phyloP scores from a whole-genome alignment of 1,139 yeast genomes.

The Scheffersomyces quercinus region DNA sequence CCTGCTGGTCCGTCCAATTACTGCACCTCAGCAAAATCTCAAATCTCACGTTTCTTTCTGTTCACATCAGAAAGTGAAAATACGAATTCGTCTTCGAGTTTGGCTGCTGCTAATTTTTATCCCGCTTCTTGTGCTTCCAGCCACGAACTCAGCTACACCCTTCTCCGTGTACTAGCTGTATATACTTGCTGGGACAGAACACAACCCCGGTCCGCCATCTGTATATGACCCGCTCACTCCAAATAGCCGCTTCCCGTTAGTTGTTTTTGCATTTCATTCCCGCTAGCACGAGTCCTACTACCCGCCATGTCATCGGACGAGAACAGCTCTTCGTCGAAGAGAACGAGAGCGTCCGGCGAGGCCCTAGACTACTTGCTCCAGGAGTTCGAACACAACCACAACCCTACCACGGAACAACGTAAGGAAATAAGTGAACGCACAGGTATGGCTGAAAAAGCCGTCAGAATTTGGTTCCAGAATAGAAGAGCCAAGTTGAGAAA shows the following conservation, averaged over 20 bases:
- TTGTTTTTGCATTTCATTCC: neutral
- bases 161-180: too few relatives aligned
- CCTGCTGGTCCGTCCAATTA: too few relatives aligned
- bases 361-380: slow-evolving; percentile 66
- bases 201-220: neutral
- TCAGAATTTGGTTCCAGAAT: slow-evolving; percentile 94
- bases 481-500: slow-evolving; percentile 79
- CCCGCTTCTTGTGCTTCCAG: too few relatives aligned
- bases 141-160: too few relatives aligned
- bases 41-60: too few relatives aligned
- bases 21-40: too few relatives aligned
- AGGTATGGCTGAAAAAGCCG: slow-evolving; percentile 89
- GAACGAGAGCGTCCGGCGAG: slow-evolving; percentile 79
- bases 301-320: slow-evolving; percentile 17
- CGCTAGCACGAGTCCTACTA: neutral
- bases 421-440: slow-evolving; percentile 72
- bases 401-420: slow-evolving; percentile 67
- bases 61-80: too few relatives aligned
- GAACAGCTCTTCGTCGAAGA: slow-evolving; percentile 28
- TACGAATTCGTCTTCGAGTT: too few relatives aligned
- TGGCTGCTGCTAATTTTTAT: too few relatives aligned
- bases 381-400: slow-evolving; percentile 73
- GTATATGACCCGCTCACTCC: neutral
- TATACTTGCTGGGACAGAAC: too few relatives aligned
- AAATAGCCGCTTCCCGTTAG: neutral